These are phyloP conservation scores for Didymella segeticola DNA, from an alignment of 2,329 filamentous ascomycete species.

Conservation along the genomic window DNA sequence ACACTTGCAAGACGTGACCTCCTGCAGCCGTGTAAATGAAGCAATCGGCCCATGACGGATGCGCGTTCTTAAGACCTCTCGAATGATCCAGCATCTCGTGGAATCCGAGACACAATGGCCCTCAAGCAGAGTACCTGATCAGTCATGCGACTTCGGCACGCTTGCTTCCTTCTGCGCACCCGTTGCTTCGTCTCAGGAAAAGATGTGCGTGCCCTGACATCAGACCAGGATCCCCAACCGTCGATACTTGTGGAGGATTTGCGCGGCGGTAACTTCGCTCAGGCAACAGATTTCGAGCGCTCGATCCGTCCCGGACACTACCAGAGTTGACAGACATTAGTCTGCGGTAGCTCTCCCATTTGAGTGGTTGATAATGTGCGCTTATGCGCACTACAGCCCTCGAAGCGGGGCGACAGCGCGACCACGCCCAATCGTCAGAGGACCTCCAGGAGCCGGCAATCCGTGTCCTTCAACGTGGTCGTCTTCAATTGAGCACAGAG, in stretches of 20 bases:
- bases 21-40: constrained; percentile 24
- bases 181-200: constrained; percentile 7
- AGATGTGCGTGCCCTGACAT: constrained; percentile 14
- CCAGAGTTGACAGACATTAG: constrained; percentile 28
- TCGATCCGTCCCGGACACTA: constrained; percentile 43
- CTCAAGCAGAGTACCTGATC: constrained; percentile 12
- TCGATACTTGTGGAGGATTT: constrained; percentile 17
- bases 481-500: constrained; percentile 24
- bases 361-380: constrained; percentile 38
- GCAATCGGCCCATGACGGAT: constrained; percentile 19
- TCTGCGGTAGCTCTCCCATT: constrained; percentile 11
- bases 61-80: constrained; percentile 13
- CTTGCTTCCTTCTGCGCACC: constrained; percentile 13
- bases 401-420: constrained; percentile 29
- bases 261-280: constrained; percentile 38
- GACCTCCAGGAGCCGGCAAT: constrained; percentile 6
- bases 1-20: constrained; percentile 37
- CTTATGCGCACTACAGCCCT: constrained; percentile 36
- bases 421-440: constrained; percentile 23
- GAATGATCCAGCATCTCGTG: constrained; percentile 19
- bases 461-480: constrained; percentile 30
- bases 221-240: constrained; percentile 18
- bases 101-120: constrained; percentile 20
- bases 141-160: constrained; percentile 18
- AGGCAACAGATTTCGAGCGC: constrained; percentile 33